phyloP scores from a whole-genome alignment of 345 rosid genomes.

The Sonneratia alba region DNA sequence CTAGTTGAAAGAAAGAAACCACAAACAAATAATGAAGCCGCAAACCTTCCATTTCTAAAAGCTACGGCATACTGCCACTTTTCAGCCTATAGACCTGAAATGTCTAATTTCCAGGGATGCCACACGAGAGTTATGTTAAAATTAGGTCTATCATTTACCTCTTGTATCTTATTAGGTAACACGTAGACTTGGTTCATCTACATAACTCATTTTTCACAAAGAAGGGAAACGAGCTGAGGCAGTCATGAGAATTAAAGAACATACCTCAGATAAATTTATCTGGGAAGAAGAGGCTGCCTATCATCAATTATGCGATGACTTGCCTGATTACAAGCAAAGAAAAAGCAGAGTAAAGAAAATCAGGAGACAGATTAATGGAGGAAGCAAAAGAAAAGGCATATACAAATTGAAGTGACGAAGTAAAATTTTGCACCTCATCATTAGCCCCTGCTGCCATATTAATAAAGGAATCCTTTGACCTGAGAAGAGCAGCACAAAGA shows the following conservation, averaged over 20 bases:
- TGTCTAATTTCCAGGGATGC: no score
- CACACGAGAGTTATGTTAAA: no score
- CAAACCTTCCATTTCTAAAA: no score
- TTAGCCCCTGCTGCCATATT: conserved; percentile 23
- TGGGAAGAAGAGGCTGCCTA: conserved; percentile 22
- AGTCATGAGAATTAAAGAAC: background rate
- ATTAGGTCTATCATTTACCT: background rate
- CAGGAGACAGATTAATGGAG: background rate
- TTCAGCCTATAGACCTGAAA: no score
- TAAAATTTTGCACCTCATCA: conserved; percentile 17
- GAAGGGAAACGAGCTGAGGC: background rate
- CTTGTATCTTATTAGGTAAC: background rate
- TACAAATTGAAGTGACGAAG: background rate
- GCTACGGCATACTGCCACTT: no score
- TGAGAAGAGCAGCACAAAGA: background rate
- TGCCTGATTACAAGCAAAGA: conserved; percentile 10
- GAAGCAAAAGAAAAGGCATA: background rate
- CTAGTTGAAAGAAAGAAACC: no score
- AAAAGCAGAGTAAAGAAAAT: background rate
- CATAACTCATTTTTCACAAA: background rate
- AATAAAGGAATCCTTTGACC: conserved; percentile 22
- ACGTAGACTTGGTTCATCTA: background rate
- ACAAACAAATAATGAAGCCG: no score
- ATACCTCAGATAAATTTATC: conserved; percentile 9
- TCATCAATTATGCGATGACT: conserved; percentile 19